Base-by-base conservation (phyloP, 495 filamentous ascomycete genomes). In the Talaromyces nanjingensis region DNA sequence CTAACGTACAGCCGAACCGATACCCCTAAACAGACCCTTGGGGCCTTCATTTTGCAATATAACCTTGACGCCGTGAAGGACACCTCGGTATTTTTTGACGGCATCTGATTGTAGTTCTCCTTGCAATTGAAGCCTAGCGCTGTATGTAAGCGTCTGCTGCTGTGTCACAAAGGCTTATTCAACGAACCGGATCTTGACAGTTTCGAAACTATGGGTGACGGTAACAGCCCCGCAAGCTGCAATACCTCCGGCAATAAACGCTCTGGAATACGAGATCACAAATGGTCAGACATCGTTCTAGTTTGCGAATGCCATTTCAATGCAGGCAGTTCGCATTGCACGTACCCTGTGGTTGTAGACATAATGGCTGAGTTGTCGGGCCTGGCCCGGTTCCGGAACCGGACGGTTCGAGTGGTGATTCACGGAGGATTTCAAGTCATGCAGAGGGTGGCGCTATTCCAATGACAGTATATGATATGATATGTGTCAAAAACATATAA, bases 221-320 rank as follows among this genome's bases (percentile, higher is more conserved):
- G 94, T 98, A 59, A 99, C 96, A 60, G 94, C 94, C 67, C 94
- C 94, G 77, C 92, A 97, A 60, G 96, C 94, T 67, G 94, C 94
- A 72, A 98, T 90, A 65, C 94, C 94, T 73, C 94, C 94, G 27
- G 94, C 92, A 67, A 98, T 83, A 82, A 99, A 99, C 9, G 85
- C 83, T 52, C 85, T 87, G 60, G 33, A 18, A 49, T 56, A 20
- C 6, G 64, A 31, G 62, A 0, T 29, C 14, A 25, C 45, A 8
- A 49, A 16, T 4, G 37, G 45, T 49, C 45, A 49, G 45, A 49
- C 45, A 49, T 18, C n/a, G 55, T 14, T 55, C 74, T 56, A 73
- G 67, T 62, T 22, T 25, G 22, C 22, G 22, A 24, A 64, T 14
- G 55, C 18, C 25, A 22, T 20, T 60, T 24, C 20, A 29, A 14